Evolutionary conservation across 495 filamentous ascomycete genomes (phyloP).

Genomic region (Collariella sp.): DNA sequence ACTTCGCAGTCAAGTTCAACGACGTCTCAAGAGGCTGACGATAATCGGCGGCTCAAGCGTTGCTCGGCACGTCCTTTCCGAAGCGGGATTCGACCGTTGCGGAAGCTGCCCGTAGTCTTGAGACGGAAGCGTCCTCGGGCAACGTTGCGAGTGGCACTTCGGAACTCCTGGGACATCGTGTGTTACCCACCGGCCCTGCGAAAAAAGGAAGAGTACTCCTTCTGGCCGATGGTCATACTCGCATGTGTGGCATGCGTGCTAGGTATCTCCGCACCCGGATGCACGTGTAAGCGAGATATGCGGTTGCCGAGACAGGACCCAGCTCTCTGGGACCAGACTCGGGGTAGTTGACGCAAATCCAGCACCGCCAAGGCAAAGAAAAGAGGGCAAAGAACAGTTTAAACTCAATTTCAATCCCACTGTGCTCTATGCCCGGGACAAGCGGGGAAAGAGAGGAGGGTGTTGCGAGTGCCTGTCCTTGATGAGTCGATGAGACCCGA

Average conservation of each 20-base stretch:
- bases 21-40: not conserved
- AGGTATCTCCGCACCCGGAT: not conserved
- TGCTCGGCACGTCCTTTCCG: not conserved
- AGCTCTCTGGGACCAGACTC: constrained; percentile 6
- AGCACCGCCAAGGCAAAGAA: not conserved
- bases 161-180: not conserved
- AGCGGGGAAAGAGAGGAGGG: not conserved
- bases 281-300: constrained; percentile 1
- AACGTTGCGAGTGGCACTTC: not conserved
- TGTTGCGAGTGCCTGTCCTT: not conserved
- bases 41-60: not conserved
- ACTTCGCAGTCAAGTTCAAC: not conserved
- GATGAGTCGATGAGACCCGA: constrained; percentile 7
- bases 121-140: constrained; percentile 5
- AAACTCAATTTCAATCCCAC: not conserved
- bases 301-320: constrained; percentile 14
- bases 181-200: constrained; percentile 1
- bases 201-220: not conserved
- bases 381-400: not conserved
- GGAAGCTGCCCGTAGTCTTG: constrained; percentile 7
- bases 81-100: not conserved
- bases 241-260: not conserved
- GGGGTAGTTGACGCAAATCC: too few relatives aligned
- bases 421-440: not conserved
- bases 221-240: not conserved